Conservation (phyloP, 2,329 filamentous ascomycete species). For the Lecanicillium sp. region DNA sequence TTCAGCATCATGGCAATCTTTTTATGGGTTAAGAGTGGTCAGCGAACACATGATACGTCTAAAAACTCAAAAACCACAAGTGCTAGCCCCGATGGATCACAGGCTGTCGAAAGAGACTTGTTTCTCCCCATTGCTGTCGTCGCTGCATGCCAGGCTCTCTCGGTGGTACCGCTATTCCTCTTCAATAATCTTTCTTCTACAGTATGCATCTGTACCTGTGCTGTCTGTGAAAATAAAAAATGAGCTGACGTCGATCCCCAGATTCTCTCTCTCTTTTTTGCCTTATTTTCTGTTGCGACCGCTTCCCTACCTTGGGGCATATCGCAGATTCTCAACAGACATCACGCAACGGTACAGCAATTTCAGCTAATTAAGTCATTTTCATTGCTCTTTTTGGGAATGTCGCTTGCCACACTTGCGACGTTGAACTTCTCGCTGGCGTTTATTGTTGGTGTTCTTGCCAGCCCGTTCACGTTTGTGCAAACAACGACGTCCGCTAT, state of each 20-base stretch:
- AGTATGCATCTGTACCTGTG: conserved; percentile 52
- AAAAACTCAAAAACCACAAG: conserved; percentile 5
- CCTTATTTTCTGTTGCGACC: conserved; percentile 46
- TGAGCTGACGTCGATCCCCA: conserved; percentile 20
- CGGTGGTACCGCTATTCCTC: conserved; percentile 73
- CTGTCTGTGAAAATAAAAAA: not conserved
- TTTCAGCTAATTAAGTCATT: conserved; percentile 78
- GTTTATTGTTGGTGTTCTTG: conserved; percentile 73
- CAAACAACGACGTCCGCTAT: conserved; percentile 34
- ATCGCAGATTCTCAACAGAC: conserved; percentile 45
- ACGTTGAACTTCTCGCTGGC: conserved; percentile 93
- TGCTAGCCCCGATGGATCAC: conserved; percentile 4
- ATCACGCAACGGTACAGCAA: conserved; percentile 55
- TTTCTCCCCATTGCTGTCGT: conserved; percentile 69
- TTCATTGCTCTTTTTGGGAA: conserved; percentile 83
- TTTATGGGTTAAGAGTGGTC: conserved; percentile 86
- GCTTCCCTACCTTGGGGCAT: conserved; percentile 47
- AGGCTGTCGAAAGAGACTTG: conserved; percentile 52
- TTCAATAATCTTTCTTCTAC: conserved; percentile 66
- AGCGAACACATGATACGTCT: conserved; percentile 17
- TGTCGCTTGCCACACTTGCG: conserved; percentile 84
- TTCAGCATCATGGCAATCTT: conserved; percentile 94
- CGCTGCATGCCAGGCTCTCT: conserved; percentile 63
- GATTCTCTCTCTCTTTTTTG: conserved; percentile 53
- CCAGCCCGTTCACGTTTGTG: conserved; percentile 72